These are phyloP conservation scores for Westerdykella aurantiaca DNA, from an alignment of 2,329 filamentous ascomycete genomes.

Conservation along the genomic window DNA sequence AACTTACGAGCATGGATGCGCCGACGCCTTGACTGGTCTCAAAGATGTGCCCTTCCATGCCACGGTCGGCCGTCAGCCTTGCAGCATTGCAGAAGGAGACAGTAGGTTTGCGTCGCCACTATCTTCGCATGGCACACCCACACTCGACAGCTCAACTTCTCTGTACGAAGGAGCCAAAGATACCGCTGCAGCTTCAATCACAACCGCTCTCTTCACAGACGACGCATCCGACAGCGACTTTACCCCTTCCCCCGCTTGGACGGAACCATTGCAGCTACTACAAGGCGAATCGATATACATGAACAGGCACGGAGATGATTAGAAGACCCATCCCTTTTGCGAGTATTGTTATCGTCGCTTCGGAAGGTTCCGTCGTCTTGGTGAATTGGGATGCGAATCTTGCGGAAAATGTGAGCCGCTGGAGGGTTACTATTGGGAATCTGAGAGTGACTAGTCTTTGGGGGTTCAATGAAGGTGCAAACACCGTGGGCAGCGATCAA, in stretches of 20 bases:
- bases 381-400: conserved; percentile 21
- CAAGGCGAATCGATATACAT: conserved; percentile 24
- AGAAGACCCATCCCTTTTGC: conserved; percentile 18
- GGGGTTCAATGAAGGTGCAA: not conserved
- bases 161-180: not conserved
- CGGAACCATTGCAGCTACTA: conserved; percentile 23
- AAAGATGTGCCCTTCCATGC: too few relatives aligned
- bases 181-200: not conserved
- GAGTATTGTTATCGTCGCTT: conserved; percentile 22
- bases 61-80: too few relatives aligned
- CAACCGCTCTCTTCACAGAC: conserved; percentile 1
- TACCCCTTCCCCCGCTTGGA: conserved; percentile 17
- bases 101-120: not conserved
- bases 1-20: not conserved
- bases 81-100: conserved; percentile 17
- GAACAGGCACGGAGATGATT: conserved; percentile 20
- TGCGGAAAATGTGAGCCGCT: conserved; percentile 22
- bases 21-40: not conserved
- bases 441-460: not conserved
- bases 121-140: not conserved
- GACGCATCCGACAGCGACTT: conserved; percentile 1
- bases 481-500: not conserved
- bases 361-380: conserved; percentile 20
- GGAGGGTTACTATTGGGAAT: conserved; percentile 28
- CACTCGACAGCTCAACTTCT: not conserved